Evolutionary conservation across 352 stramenopile genomes (phyloP), one percentile per base, ranked within the genome.

Genomic region (Phytophthora pistaciae): DNA sequence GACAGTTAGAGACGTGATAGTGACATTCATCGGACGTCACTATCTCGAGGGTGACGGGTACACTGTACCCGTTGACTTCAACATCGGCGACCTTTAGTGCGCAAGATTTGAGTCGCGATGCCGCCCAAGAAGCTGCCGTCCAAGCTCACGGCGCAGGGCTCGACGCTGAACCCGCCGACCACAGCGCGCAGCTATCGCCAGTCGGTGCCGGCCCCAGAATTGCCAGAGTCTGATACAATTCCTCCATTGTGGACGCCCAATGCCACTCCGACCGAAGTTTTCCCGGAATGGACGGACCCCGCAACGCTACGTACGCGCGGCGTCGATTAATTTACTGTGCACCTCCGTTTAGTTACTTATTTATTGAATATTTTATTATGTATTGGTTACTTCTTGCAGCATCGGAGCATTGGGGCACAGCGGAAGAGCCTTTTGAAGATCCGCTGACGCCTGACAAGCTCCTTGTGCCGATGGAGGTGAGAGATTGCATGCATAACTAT

Each of bases 251-350:
- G 77, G 80, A 77, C 55, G 36, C 72, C 84, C 0, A 63, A 56
- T 31, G 68, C 64, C 0, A 33, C 54, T 14, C 87, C 84, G 0
- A 77, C 64, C 1, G 72, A 80, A 21, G 50, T 90, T 50, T 95
- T 95, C 46, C 83, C 84, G 2, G 85, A 93, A 53, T 93, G 87
- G 85, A 86, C 74, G 3, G 68, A 75, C 20, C 70, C 66, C 20
- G 57, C 64, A 60, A 40, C 60, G 38, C 50, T 82, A 9, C 57
- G 72, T 82, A 25, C 61, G 66, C 66, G 31, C 18, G 11, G 10
- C 20, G 8, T 58, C 14, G 18, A 56, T 56, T 16, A 55, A 55
- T 25, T 33, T 31, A n/a, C 9, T 27, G 11, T 9, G 6, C 14
- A 6, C 18, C 11, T 29, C 13, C 11, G 20, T 20, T 11, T 56